phyloP scores from a whole-genome alignment of 2,329 filamentous ascomycete species.

The Knufia petricola region DNA sequence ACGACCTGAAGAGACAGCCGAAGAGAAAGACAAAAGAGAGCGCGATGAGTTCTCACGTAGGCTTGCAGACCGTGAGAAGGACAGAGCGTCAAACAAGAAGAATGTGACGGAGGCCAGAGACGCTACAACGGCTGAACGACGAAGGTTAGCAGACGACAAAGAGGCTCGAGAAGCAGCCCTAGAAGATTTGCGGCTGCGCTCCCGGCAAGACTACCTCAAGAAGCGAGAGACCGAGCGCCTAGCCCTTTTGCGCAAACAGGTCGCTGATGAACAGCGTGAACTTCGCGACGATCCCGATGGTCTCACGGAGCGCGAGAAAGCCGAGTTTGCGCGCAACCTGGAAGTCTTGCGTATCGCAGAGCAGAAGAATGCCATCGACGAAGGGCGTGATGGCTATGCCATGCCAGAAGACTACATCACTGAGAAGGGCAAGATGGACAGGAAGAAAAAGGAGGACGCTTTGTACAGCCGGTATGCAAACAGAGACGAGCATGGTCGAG shows the following conservation, averaged over 20 bases:
- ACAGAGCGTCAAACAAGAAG: slow-evolving; percentile 52
- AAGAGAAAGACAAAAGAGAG: slow-evolving; percentile 60
- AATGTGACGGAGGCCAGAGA: slow-evolving; percentile 52
- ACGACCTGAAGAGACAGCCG: slow-evolving; percentile 47
- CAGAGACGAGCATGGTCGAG: slow-evolving; percentile 73
- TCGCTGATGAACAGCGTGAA: slow-evolving; percentile 78
- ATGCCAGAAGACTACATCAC: slow-evolving; percentile 94
- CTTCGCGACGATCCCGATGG: slow-evolving; percentile 59
- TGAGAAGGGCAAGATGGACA: slow-evolving; percentile 80
- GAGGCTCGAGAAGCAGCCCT: slow-evolving; percentile 61
- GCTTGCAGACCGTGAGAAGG: slow-evolving; percentile 60
- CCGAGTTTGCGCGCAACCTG: slow-evolving; percentile 79
- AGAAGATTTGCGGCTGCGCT: slow-evolving; percentile 69
- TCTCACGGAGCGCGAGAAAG: slow-evolving; percentile 68
- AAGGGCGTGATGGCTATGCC: slow-evolving; percentile 82
- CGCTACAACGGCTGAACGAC: slow-evolving; percentile 50
- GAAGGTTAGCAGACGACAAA: slow-evolving; percentile 57
- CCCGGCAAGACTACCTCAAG: slow-evolving; percentile 83
- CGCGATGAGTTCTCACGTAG: slow-evolving; percentile 71
- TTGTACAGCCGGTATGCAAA: slow-evolving; percentile 88
- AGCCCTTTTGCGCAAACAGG: slow-evolving; percentile 78
- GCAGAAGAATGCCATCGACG: slow-evolving; percentile 77
- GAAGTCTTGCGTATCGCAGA: slow-evolving; percentile 74
- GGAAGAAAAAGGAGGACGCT: slow-evolving; percentile 77
- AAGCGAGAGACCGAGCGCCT: slow-evolving; percentile 83